Conservation (phyloP, 1,284 basidiomycete species). For the Ustilago bromivora region DNA sequence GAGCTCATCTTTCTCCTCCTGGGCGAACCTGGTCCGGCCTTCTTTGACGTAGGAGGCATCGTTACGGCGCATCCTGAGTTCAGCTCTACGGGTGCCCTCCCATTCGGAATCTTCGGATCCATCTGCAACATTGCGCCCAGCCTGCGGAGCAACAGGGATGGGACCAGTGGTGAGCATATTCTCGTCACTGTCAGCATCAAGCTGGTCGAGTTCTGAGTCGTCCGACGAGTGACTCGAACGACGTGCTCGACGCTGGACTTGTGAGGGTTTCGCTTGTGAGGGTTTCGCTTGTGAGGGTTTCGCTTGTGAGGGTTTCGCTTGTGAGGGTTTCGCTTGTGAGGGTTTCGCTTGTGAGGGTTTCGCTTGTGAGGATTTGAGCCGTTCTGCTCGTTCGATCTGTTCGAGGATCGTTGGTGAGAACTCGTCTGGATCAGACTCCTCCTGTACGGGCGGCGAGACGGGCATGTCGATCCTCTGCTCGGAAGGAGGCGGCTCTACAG, state of each 20-base stretch:
- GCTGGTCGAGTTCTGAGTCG: conserved; percentile 24
- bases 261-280: conserved; percentile 13
- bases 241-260: neutral
- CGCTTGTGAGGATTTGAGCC: conserved; percentile 7
- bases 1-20: conserved; percentile 23
- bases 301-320: conserved; percentile 12
- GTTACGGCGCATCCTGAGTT: conserved; percentile 16
- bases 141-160: neutral
- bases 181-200: conserved; percentile 15
- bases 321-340: conserved; percentile 13
- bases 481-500: neutral
- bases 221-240: conserved; percentile 18
- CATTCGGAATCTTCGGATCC: conserved; percentile 31
- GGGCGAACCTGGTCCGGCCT: conserved; percentile 15
- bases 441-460: conserved; percentile 16
- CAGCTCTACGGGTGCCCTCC: conserved; percentile 23
- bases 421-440: conserved; percentile 42
- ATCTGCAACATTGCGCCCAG: neutral
- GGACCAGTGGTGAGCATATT: neutral
- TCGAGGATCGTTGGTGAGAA: conserved; percentile 17
- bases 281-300: neutral
- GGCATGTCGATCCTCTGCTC: neutral
- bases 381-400: conserved; percentile 6
- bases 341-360: conserved; percentile 1
- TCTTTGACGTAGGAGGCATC: neutral